Conservation (phyloP, 441 rosid genomes). For the Corymbia calophylla region DNA sequence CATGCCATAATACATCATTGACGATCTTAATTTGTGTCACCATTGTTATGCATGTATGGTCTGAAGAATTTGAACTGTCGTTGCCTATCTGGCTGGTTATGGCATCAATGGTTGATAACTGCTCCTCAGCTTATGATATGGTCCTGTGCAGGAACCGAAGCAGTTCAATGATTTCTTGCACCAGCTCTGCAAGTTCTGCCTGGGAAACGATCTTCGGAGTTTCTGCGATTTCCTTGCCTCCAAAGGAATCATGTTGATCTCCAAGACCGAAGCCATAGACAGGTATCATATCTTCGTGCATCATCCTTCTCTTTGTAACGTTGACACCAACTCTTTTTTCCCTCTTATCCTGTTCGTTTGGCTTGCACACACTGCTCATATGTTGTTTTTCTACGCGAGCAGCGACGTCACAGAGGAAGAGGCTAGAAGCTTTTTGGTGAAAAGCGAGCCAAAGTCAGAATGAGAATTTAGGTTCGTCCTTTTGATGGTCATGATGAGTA, state of each 20-base stretch:
- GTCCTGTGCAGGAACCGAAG: conserved; percentile 63
- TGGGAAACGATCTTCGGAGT: conserved; percentile 23
- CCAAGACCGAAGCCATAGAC: conserved; percentile 83
- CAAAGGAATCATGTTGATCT: conserved; percentile 45
- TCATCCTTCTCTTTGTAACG: background rate
- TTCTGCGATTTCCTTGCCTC: conserved; percentile 47
- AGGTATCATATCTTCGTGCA: conserved; percentile 32
- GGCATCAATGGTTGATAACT: background rate
- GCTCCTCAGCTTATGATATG: background rate
- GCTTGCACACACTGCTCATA: background rate
- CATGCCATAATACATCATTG: background rate
- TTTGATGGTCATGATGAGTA: background rate
- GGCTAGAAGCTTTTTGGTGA: conserved; percentile 33
- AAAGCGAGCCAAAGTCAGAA: conserved; percentile 33
- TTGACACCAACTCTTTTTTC: background rate
- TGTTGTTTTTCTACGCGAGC: conserved; percentile 10
- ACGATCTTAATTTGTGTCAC: background rate
- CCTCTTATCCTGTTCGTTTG: background rate
- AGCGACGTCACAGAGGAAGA: conserved; percentile 68
- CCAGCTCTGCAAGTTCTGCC: conserved; percentile 27
- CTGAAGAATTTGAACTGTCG: background rate
- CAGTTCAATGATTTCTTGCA: conserved; percentile 65
- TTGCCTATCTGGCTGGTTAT: background rate
- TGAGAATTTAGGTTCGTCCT: background rate
- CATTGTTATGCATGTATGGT: background rate